Base-by-base conservation (phyloP, 202 grass and related monocot species). In the Digitaria exilis region DNA sequence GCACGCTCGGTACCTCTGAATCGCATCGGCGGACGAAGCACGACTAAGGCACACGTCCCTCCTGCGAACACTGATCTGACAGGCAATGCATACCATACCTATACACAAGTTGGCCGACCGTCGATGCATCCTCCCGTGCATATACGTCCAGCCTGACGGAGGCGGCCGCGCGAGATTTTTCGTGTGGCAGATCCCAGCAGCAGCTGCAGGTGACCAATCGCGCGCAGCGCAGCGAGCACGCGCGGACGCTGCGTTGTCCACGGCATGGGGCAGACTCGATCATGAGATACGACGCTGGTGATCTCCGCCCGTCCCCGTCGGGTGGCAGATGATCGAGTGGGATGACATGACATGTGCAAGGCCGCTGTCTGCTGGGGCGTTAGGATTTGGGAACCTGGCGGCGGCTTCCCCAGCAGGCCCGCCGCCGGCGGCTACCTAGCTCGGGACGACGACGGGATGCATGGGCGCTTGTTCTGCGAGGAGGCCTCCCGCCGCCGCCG, bases 191-290 rank as follows among this genome's bases (percentile, higher is more conserved):
- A 57, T 62, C 13, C 26, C 13, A 2, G 26, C 58, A n/a, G n/a
- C n/a, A 30, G 26, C 13, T 4, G 58, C 58, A 15, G 11, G 58
- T 17, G 48, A 6, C 48, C 48, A 6, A 19, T 17, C 46, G 46
- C n/a, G n/a, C n/a, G n/a, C n/a, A n/a, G n/a, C n/a, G n/a, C 46
- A 19, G 19, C 12, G 9, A 16, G 15, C 16, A 50, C 46, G 46
- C 3, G 14, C 2, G 44, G 46, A 4, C 15, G 46, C 46, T 37
- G 62, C 32, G 18, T 39, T 67, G 64, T 22, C 65, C 65, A n/a
- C 65, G 65, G 65, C 65, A 69, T 69, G 65, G 65, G 37, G 21
- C 37, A 5, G 65, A 69, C 65, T 69, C 65, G 37, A 69, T 41
- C 64, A n/a, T 6, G 18, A 42, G 34, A 39, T 42, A 24, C 34